phyloP scores from a whole-genome alignment of 164 flowering plant species.

The Chloranthus sessilifolius region DNA sequence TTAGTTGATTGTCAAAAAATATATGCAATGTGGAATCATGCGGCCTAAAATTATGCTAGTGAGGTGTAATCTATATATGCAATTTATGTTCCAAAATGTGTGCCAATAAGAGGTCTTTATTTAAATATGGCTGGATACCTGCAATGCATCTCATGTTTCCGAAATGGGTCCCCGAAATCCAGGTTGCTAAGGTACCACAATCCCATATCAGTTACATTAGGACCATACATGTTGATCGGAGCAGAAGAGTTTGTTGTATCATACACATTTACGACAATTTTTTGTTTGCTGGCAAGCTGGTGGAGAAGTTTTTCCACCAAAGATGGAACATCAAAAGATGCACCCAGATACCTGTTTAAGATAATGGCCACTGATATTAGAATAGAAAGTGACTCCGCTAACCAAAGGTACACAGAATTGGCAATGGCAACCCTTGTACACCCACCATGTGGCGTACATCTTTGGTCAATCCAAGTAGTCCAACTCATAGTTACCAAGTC shows the following conservation, averaged over 20 bases:
- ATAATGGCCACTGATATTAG: neutral
- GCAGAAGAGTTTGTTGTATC: constrained; percentile 71
- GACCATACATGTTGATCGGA: constrained; percentile 85
- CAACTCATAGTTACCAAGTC: too few species aligned
- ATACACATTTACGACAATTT: constrained; percentile 84
- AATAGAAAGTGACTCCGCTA: too few species aligned
- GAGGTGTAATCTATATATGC: too few species aligned
- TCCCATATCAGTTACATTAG: constrained; percentile 53
- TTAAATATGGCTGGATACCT: constrained; percentile 37
- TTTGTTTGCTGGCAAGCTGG: constrained; percentile 93
- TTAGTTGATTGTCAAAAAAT: too few species aligned
- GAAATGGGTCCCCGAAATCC: constrained; percentile 86
- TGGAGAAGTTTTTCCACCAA: constrained; percentile 91
- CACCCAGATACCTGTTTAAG: constrained; percentile 78
- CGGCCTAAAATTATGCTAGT: too few species aligned
- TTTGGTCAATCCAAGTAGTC: too few species aligned
- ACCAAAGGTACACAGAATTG: too few species aligned
- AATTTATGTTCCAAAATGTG: too few species aligned
- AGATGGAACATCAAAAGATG: constrained; percentile 88
- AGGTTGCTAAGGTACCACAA: constrained; percentile 53
- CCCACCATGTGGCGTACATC: too few species aligned
- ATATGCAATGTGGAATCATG: too few species aligned
- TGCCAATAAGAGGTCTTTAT: too few species aligned
- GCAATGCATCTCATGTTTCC: constrained; percentile 98
- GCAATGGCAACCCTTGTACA: too few species aligned